Evolutionary conservation across 306 rosid species (phyloP).

Genomic region (Comarum palustre): DNA sequence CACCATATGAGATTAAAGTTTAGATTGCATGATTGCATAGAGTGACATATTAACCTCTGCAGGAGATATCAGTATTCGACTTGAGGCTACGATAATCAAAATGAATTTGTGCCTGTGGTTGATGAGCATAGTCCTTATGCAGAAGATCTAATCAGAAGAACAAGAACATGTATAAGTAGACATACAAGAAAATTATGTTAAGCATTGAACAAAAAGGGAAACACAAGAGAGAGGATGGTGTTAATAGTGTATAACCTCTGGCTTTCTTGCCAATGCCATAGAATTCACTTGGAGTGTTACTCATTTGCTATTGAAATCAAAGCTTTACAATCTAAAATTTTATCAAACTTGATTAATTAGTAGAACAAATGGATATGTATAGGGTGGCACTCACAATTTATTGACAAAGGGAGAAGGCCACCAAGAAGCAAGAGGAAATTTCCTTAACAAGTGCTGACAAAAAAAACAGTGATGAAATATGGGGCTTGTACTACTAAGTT

Average conservation of each 20-base stretch:
- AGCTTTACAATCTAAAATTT: conserved; percentile 15
- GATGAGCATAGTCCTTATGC: conserved; percentile 46
- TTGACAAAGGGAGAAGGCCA: conserved; percentile 33
- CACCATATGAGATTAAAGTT: neutral
- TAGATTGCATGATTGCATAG: neutral
- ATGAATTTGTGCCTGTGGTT: conserved; percentile 31
- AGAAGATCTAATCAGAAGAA: conserved; percentile 50
- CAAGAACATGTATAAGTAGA: conserved; percentile 19
- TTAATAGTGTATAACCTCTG: conserved; percentile 41
- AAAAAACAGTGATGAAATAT: conserved; percentile 22
- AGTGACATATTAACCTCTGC: conserved; percentile 40
- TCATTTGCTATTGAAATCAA: conserved; percentile 41
- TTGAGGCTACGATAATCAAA: conserved; percentile 43
- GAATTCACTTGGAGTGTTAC: conserved; percentile 43
- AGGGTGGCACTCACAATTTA: conserved; percentile 28
- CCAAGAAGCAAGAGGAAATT: conserved; percentile 40
- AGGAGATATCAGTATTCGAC: conserved; percentile 53
- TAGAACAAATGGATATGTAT: neutral
- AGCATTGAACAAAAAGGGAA: conserved; percentile 7
- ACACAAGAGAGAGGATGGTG: neutral
- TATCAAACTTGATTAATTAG: conserved; percentile 26
- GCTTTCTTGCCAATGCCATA: conserved; percentile 61
- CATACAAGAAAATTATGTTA: neutral
- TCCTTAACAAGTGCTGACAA: conserved; percentile 41
- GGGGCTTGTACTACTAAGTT: neutral